Evolutionary conservation across 805 yeast species (phyloP), one percentile per base, ranked within the genome.

Genomic region (Phaffomyces thermotolerans): DNA sequence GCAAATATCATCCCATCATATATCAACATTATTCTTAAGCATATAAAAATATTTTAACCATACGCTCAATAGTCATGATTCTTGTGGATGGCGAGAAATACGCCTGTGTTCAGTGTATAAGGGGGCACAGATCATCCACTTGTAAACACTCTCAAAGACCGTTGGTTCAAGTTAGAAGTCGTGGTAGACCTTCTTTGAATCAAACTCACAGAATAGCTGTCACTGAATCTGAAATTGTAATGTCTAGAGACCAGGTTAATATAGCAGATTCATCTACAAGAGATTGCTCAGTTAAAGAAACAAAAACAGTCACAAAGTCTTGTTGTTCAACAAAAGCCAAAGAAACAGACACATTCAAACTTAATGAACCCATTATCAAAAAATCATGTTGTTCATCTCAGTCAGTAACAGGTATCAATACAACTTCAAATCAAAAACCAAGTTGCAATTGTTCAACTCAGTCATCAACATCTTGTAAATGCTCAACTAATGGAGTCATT

Each of bases 41-140:
- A 10, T 13, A 27, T 27, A 15, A 31, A 18, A 33, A 12, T 20
- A 20, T 20, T 4, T 4, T 4, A 20, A 20, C 22, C 22, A 20
- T 20, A 20, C 22, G 5, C 22, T 20, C 5, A 20, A 20, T 20
- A 20, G 22, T 20, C 22, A 82, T 83, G 91, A 81, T 84, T 40
- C 60, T 81, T 36, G 83, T 82, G 50, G 84, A 81, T 52, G 84
- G 82, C 18, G 78, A 71, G 54, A 84, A 84, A 57, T 82, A 78
- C 59, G 80, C 90, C 9, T 84, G 91, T 58, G 73, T 76, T 41
- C 82, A 79, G 60, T 86, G 95, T 56, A 84, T 86, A 24, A 67
- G 95, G 29, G 95, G 95, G 20, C 95, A 86, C 56, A 65, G 95
- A 22, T 81, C 93, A 0, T 77, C 88, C 3, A 75, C 81, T 43